These are phyloP conservation scores for Syncephalastrum monosporum DNA, from an alignment of 371 early-diverging fungal species.

Conservation along the genomic window DNA sequence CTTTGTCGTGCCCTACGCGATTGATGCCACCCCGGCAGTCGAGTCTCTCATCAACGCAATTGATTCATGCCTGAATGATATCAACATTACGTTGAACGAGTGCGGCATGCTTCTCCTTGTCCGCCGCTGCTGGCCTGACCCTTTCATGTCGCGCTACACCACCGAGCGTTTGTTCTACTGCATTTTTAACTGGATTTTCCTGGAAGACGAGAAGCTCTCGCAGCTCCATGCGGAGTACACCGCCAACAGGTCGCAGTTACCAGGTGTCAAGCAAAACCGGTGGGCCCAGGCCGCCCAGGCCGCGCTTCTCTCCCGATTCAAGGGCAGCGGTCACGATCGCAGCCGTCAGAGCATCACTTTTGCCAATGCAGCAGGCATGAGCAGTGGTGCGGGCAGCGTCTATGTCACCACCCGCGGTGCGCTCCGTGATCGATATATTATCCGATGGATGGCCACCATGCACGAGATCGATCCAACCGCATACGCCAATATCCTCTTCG, in stretches of 20 bases:
- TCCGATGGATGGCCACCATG: slow-evolving; percentile 35
- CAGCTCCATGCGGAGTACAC: slow-evolving; percentile 39
- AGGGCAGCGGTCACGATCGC: slow-evolving; percentile 13
- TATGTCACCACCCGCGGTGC: slow-evolving; percentile 45
- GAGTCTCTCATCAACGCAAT: slow-evolving; percentile 53
- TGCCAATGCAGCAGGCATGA: slow-evolving; percentile 24
- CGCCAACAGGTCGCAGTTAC: slow-evolving; percentile 22
- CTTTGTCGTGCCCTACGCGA: slow-evolving; percentile 54
- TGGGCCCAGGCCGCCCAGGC: slow-evolving; percentile 35
- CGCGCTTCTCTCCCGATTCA: slow-evolving; percentile 28
- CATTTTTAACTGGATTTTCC: slow-evolving; percentile 54
- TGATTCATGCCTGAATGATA: slow-evolving; percentile 50
- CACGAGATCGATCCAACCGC: slow-evolving; percentile 37
- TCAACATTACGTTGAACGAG: slow-evolving; percentile 57
- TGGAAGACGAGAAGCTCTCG: slow-evolving; percentile 52
- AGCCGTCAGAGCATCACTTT: slow-evolving; percentile 24
- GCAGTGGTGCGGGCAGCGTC: slow-evolving; percentile 41
- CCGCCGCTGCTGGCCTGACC: slow-evolving; percentile 60
- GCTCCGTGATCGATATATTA: slow-evolving; percentile 40
- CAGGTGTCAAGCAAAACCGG: slow-evolving; percentile 20
- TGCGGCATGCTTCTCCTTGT: slow-evolving; percentile 51
- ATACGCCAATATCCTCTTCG: slow-evolving; percentile 33
- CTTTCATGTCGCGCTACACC: slow-evolving; percentile 54
- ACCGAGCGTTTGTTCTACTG: slow-evolving; percentile 44
- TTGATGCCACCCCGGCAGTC: slow-evolving; percentile 44